phyloP scores from a whole-genome alignment of 1,284 basidiomycete species.

The Sanghuangporus baumii region DNA sequence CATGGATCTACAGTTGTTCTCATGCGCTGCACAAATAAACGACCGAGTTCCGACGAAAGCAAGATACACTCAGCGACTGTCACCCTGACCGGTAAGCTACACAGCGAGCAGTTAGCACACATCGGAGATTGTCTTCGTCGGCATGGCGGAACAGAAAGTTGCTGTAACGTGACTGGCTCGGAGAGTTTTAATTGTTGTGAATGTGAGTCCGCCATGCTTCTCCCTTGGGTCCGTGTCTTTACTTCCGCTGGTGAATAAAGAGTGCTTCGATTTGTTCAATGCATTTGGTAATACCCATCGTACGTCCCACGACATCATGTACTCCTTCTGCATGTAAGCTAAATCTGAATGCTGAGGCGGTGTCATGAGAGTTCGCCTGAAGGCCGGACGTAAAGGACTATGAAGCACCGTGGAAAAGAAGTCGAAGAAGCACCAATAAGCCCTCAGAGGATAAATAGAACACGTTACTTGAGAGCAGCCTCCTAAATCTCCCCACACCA shows the following conservation, averaged over 20 bases:
- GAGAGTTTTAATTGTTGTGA: not conserved
- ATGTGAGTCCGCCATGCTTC: not conserved
- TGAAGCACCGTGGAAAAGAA: slow-evolving; percentile 3
- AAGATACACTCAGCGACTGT: not conserved
- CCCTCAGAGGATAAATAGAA: not conserved
- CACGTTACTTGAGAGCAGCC: not conserved
- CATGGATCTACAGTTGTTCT: not conserved
- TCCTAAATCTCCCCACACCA: not conserved
- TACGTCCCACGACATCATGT: not conserved
- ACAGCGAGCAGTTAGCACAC: not conserved
- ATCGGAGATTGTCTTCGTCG: not conserved
- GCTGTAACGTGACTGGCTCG: not conserved
- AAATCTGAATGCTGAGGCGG: not conserved
- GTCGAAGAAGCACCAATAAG: not conserved
- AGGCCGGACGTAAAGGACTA: not conserved
- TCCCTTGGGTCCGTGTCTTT: not conserved
- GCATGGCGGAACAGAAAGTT: not conserved
- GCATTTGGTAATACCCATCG: not conserved
- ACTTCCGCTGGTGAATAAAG: not conserved
- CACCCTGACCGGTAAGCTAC: not conserved
- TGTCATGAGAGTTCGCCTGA: not conserved
- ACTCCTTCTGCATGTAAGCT: not conserved
- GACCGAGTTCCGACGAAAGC: not conserved
- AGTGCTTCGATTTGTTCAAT: not conserved
- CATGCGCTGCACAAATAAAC: not conserved